Evolutionary conservation across 1,284 basidiomycete genomes (phyloP).

Genomic region (Pseudozyma tsukubaensis): DNA sequence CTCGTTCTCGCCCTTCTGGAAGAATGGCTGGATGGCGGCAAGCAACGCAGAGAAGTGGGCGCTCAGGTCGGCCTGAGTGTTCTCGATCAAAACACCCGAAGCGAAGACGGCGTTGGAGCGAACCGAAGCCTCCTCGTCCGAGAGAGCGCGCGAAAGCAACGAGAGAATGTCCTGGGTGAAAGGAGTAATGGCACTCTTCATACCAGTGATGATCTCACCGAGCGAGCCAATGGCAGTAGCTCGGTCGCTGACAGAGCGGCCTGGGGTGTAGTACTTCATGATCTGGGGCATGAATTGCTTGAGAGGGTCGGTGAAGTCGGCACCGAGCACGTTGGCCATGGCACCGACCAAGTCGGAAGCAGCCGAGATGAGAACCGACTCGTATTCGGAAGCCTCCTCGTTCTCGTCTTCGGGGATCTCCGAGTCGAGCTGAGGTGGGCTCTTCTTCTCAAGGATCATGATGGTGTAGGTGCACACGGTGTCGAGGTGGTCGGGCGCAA

Average conservation of each 20-base stretch:
- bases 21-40: conserved; percentile 83
- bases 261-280: conserved; percentile 88
- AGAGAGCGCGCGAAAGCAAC: conserved; percentile 74
- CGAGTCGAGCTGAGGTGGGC: conserved; percentile 88
- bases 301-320: conserved; percentile 88
- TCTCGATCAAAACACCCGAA: conserved; percentile 88
- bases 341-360: conserved; percentile 94
- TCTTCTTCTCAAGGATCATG: conserved; percentile 78
- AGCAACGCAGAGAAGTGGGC: conserved; percentile 85
- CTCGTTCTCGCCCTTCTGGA: conserved; percentile 75
- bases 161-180: conserved; percentile 76
- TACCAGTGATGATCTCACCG: conserved; percentile 93
- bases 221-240: conserved; percentile 93
- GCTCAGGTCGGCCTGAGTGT: conserved; percentile 85
- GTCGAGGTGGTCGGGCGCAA: conserved; percentile 73
- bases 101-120: conserved; percentile 97
- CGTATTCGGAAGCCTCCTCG: conserved; percentile 87
- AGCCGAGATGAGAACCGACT: conserved; percentile 92
- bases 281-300: conserved; percentile 87
- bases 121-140: conserved; percentile 89
- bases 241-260: conserved; percentile 87
- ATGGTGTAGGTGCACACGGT: conserved; percentile 68
- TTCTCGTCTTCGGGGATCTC: conserved; percentile 83
- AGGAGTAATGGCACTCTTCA: conserved; percentile 87
- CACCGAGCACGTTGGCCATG: conserved; percentile 84